Evolutionary conservation across 2,329 filamentous ascomycete species (phyloP).

Genomic region (Microdochium bolleyi): DNA sequence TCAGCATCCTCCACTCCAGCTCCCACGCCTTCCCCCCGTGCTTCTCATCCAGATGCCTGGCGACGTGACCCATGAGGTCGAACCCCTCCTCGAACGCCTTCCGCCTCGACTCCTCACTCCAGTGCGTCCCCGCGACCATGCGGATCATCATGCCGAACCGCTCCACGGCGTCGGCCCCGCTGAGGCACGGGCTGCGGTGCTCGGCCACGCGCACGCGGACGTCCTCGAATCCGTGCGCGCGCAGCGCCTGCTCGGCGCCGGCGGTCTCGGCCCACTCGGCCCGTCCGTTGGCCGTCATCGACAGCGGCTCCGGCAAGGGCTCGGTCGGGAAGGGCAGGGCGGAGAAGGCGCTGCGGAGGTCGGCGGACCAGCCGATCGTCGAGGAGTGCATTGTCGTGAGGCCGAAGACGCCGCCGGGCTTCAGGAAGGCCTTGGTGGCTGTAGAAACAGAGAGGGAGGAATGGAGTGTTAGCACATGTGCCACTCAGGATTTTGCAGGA

Average conservation of each 20-base stretch:
- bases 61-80: neutral
- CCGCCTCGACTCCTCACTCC: constrained; percentile 26
- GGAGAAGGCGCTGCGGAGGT: constrained; percentile 23
- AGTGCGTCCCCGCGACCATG: constrained; percentile 26
- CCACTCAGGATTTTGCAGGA: too few species aligned
- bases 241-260: constrained; percentile 28
- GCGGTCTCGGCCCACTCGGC: constrained; percentile 29
- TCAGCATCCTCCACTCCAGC: neutral
- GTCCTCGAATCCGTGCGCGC: constrained; percentile 25
- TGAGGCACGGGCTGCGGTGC: constrained; percentile 19
- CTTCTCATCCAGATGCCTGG: neutral
- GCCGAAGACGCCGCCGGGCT: constrained; percentile 28
- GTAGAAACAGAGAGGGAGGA: neutral
- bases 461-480: neutral
- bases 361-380: constrained; percentile 25
- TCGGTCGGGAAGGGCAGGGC: constrained; percentile 8
- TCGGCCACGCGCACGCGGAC: constrained; percentile 23
- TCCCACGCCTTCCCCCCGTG: neutral
- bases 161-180: constrained; percentile 24
- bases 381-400: constrained; percentile 25
- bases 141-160: constrained; percentile 28
- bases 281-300: constrained; percentile 30
- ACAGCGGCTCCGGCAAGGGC: constrained; percentile 21
- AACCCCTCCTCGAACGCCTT: constrained; percentile 1
- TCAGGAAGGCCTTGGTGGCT: constrained; percentile 30